Percentiles rank a stretch among this genome's conserved stretches.
These are phyloP conservation scores for Scheffersomyces amazonensis DNA, from an alignment of 805 yeast species.

Conservation along the genomic window DNA sequence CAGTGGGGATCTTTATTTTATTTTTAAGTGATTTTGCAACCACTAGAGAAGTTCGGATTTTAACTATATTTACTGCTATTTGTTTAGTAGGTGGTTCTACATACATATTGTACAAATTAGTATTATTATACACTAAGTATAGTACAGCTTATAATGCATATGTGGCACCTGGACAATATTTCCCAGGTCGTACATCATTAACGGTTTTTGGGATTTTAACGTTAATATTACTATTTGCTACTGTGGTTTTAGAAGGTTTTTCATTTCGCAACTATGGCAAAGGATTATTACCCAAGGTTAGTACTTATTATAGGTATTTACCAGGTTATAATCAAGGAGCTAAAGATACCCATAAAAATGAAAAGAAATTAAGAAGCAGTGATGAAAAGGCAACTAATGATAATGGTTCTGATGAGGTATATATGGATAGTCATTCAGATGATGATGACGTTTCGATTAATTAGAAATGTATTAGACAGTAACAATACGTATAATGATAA, in stretches of 20 bases:
- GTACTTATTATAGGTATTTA: conserved; percentile 6
- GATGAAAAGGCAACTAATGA: too few species aligned
- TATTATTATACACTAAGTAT: conserved; percentile 42
- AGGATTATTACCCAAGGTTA: conserved; percentile 18
- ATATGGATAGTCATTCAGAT: conserved; percentile 5
- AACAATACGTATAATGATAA: too few species aligned
- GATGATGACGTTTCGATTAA: background rate
- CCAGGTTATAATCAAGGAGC: conserved; percentile 6
- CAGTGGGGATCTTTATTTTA: conserved; percentile 38
- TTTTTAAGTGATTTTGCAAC: conserved; percentile 34
- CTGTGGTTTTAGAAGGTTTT: conserved; percentile 20
- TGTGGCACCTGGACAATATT: conserved; percentile 30
- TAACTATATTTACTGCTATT: conserved; percentile 23
- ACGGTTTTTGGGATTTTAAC: conserved; percentile 45
- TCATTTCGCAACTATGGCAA: conserved; percentile 13
- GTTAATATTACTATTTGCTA: conserved; percentile 30
- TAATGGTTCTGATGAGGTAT: background rate
- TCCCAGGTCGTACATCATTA: conserved; percentile 45
- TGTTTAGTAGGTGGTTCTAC: conserved; percentile 40
- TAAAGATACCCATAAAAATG: conserved; percentile 1
- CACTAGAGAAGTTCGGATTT: conserved; percentile 26
- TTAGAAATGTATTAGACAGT: too few species aligned
- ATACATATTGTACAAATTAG: conserved; percentile 45
- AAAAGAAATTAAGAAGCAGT: too few species aligned
- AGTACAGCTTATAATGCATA: conserved; percentile 30